These are phyloP conservation scores for Megacollybia platyphylla DNA, from an alignment of 1,284 basidiomycete genomes.

Conservation along the genomic window DNA sequence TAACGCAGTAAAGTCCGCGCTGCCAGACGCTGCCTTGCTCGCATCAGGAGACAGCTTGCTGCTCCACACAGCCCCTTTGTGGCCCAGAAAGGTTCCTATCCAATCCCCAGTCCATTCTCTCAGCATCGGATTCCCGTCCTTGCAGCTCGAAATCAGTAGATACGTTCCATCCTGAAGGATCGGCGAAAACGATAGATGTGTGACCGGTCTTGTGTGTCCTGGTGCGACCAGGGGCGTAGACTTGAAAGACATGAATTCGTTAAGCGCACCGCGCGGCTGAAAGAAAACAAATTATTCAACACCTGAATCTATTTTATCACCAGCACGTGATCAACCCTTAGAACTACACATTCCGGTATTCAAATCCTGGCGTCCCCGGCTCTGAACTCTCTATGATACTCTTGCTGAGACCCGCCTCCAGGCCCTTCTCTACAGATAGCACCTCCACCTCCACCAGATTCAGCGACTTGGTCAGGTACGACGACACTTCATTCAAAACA, in stretches of 20 bases:
- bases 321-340: too few species aligned
- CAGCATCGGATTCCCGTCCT: slow-evolving; percentile 94
- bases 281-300: neutral
- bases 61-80: slow-evolving; percentile 98
- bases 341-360: slow-evolving; percentile 58
- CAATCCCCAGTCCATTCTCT: slow-evolving; percentile 97
- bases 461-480: slow-evolving; percentile 81
- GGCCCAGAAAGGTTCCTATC: slow-evolving; percentile 96
- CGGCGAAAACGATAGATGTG: slow-evolving; percentile 86
- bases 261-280: slow-evolving; percentile 1
- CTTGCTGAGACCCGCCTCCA: slow-evolving; percentile 46
- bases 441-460: slow-evolving; percentile 65
- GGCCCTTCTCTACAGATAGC: slow-evolving; percentile 60
- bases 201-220: slow-evolving; percentile 80
- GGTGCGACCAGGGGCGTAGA: slow-evolving; percentile 68
- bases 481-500: slow-evolving; percentile 62
- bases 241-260: slow-evolving; percentile 44
- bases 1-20: slow-evolving; percentile 97
- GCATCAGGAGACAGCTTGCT: slow-evolving; percentile 86
- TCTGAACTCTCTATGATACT: slow-evolving; percentile 75
- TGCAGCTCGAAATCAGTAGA: slow-evolving; percentile 87
- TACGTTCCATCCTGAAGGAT: slow-evolving; percentile 76
- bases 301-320: neutral
- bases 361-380: slow-evolving; percentile 78
- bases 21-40: slow-evolving; percentile 82